phyloP scores from a whole-genome alignment of 2,329 filamentous ascomycete genomes.

The Fusarium cicatricum region DNA sequence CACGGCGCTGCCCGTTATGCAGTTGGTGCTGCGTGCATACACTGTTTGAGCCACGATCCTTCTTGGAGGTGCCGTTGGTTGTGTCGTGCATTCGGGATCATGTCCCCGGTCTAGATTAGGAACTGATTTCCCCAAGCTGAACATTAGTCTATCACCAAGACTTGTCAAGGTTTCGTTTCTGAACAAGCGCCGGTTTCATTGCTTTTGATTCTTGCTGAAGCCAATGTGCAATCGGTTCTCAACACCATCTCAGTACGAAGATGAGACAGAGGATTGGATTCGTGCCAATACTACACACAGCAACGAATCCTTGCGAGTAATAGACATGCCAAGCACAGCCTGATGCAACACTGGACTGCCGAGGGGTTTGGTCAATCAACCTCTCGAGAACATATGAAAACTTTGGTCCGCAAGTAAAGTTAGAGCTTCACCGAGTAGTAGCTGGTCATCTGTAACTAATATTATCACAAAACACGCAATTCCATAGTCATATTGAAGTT shows the following conservation, averaged over 20 bases:
- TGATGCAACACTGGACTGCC: too few relatives aligned
- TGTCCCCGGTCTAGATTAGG: conserved; percentile 21
- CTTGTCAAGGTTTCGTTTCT: not conserved
- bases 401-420: too few relatives aligned
- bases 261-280: not conserved
- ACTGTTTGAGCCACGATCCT: not conserved
- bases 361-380: too few relatives aligned
- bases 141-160: conserved; percentile 3
- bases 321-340: too few relatives aligned
- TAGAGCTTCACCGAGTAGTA: too few relatives aligned
- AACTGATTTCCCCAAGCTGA: conserved; percentile 23
- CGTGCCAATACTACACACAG: too few relatives aligned
- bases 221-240: too few relatives aligned
- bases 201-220: not conserved
- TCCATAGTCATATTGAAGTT: too few relatives aligned
- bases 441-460: too few relatives aligned
- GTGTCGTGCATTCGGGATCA: conserved; percentile 22
- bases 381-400: too few relatives aligned
- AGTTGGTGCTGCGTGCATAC: conserved; percentile 12
- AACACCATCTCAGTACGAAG: not conserved
- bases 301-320: too few relatives aligned
- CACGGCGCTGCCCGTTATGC: not conserved
- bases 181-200: not conserved
- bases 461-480: too few relatives aligned
- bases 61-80: conserved; percentile 23